phyloP scores from a whole-genome alignment of 2,329 filamentous ascomycete species.

The Ophiocordyceps robertsii region DNA sequence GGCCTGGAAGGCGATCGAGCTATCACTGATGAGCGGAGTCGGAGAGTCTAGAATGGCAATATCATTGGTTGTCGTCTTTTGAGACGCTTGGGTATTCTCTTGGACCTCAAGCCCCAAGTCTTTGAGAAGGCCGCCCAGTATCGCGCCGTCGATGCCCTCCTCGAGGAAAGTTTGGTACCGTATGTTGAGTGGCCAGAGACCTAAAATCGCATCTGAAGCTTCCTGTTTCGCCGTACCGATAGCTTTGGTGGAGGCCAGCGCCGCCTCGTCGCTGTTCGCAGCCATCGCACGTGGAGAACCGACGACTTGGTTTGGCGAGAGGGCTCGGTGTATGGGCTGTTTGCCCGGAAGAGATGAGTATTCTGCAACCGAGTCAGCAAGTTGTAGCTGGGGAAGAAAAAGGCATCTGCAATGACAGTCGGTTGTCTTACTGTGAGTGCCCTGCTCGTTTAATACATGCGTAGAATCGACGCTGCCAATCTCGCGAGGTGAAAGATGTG shows the following conservation, averaged over 20 bases:
- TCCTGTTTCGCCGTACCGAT: conserved; percentile 34
- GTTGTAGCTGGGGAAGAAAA: no score
- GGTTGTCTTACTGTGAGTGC: neutral
- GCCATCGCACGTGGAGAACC: no score
- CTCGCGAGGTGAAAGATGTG: conserved; percentile 36
- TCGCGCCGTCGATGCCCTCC: conserved; percentile 53
- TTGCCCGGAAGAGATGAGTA: no score
- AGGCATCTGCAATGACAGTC: no score
- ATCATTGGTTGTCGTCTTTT: neutral
- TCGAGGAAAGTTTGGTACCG: conserved; percentile 60
- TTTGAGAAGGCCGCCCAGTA: conserved; percentile 52
- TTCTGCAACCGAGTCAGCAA: no score
- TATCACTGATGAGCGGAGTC: neutral
- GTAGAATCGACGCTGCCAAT: conserved; percentile 12
- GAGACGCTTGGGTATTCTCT: neutral
- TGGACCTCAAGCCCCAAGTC: conserved; percentile 48
- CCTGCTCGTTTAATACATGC: neutral
- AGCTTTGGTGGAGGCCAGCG: neutral
- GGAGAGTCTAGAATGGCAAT: neutral
- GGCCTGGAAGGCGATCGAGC: neutral
- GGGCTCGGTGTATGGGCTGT: no score
- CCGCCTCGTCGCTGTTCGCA: neutral
- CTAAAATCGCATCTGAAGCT: conserved; percentile 54
- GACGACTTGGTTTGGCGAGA: no score
- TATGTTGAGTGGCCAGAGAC: conserved; percentile 52